A percentile compares a stretch with the other conserved stretches of the same genome.
Evolutionary conservation across 148 eudicot genomes (phyloP).

Genomic region (Chenopodium berlandieri): DNA sequence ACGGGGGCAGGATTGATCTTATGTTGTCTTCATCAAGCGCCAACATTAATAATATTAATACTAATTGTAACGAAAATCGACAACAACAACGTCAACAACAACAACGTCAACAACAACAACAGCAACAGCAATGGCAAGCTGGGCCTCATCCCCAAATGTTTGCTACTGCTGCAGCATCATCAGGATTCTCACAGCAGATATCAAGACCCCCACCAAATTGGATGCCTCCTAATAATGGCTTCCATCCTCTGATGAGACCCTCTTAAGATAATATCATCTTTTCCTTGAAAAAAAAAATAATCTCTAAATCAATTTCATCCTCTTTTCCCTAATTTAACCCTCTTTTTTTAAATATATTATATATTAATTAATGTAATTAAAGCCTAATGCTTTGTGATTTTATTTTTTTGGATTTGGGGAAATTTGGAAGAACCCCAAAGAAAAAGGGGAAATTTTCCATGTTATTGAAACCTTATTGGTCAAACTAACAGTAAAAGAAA

Average conservation of each 20-base stretch:
- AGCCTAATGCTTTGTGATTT: slow-evolving; percentile 25
- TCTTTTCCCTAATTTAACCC: neutral
- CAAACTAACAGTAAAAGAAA: slow-evolving; percentile 25
- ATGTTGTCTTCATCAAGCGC: slow-evolving; percentile 22
- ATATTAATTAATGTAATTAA: slow-evolving; percentile 10
- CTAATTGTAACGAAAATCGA: slow-evolving; percentile 3
- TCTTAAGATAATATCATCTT: slow-evolving; percentile 26
- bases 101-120: slow-evolving; percentile 23
- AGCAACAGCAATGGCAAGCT: slow-evolving; percentile 44
- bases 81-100: slow-evolving; percentile 20
- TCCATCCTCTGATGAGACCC: slow-evolving; percentile 53
- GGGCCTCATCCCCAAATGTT: slow-evolving; percentile 40
- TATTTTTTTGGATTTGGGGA: slow-evolving; percentile 2
- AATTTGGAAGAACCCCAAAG: neutral
- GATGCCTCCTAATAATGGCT: slow-evolving; percentile 53
- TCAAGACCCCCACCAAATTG: slow-evolving; percentile 37
- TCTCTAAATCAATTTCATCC: slow-evolving; percentile 17
- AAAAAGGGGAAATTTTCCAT: neutral
- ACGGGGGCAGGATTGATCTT: slow-evolving; percentile 34
- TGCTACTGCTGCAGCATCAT: slow-evolving; percentile 99
- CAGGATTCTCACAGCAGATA: slow-evolving; percentile 96
- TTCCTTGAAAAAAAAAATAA: too few species aligned
- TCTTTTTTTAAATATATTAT: neutral
- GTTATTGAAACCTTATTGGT: slow-evolving; percentile 14
- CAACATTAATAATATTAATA: slow-evolving; percentile 1